A percentile compares a stretch with the other conserved stretches of the same genome.
These are phyloP conservation scores for Pneumocystis carinii DNA, from an alignment of 1,139 yeast genomes.

Conservation along the genomic window DNA sequence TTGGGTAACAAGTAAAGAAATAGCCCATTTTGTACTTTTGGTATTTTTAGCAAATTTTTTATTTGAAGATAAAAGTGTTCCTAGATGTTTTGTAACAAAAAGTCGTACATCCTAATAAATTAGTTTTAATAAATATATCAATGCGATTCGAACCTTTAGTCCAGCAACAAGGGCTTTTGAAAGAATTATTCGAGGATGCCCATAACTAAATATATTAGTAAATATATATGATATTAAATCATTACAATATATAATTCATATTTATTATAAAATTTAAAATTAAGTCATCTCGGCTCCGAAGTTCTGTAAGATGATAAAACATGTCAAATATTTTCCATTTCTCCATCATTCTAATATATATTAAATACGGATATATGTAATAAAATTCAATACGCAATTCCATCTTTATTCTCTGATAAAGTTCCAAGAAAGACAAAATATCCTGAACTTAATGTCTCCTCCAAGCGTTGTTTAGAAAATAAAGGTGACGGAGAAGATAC, in stretches of 20 bases:
- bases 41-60: constrained; percentile 3
- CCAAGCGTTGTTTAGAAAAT: constrained; percentile 45
- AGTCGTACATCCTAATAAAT: constrained; percentile 30
- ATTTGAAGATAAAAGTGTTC: constrained; percentile 27
- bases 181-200: constrained; percentile 54
- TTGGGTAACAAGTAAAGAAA: constrained; percentile 46
- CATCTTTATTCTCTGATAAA: constrained; percentile 43
- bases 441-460: constrained; percentile 55
- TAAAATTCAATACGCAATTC: constrained; percentile 29
- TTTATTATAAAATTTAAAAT: constrained; percentile 43
- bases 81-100: constrained; percentile 41
- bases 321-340: constrained; percentile 78
- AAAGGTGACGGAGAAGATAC: constrained; percentile 60
- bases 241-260: constrained; percentile 37
- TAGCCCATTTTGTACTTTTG: constrained; percentile 27
- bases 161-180: constrained; percentile 50
- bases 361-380: not conserved
- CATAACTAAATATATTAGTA: constrained; percentile 24
- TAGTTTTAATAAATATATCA: not conserved
- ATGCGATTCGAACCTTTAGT: constrained; percentile 20
- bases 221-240: not conserved
- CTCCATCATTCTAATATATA: constrained; percentile 33
- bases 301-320: constrained; percentile 53
- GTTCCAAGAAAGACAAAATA: constrained; percentile 68
- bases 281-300: constrained; percentile 44